Conservation (phyloP, 306 rosid species). For the Abrus precatorius region DNA sequence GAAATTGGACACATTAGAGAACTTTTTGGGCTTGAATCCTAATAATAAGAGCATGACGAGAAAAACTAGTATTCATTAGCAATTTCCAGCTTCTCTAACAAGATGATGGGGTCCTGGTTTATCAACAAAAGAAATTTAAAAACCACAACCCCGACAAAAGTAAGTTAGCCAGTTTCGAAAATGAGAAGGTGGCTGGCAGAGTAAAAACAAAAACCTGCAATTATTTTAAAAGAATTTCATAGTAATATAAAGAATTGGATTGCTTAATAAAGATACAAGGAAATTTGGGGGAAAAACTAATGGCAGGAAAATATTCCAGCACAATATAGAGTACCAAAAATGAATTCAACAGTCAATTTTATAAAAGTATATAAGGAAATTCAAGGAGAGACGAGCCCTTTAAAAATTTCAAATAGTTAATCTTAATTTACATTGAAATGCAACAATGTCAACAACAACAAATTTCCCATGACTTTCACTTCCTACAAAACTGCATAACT, state of each 20-base stretch:
- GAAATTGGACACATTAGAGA: neutral
- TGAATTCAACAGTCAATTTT: conserved; percentile 16
- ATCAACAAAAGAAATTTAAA: neutral
- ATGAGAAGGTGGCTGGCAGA: neutral
- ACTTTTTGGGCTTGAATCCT: neutral
- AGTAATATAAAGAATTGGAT: neutral
- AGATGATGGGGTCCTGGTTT: neutral
- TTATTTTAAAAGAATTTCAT: conserved; percentile 3
- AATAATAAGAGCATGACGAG: neutral
- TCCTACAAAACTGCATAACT: conserved; percentile 19
- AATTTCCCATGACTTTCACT: conserved; percentile 9
- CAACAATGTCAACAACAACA: conserved; percentile 13
- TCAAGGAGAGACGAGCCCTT: conserved; percentile 8
- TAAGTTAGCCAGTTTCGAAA: neutral
- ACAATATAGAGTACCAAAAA: conserved; percentile 1
- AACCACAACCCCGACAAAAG: neutral
- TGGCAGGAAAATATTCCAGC: neutral
- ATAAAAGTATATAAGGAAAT: neutral
- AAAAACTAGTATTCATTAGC: conserved; percentile 6
- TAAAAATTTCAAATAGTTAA: neutral
- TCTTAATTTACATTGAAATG: conserved; percentile 16
- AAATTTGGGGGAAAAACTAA: neutral
- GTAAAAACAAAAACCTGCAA: neutral
- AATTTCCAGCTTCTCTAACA: conserved; percentile 25
- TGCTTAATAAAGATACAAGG: neutral